A percentile compares a stretch with the other conserved stretches of the same genome.
Conservation (phyloP, 2,329 filamentous ascomycete genomes). For the Aspergillus sp. region DNA sequence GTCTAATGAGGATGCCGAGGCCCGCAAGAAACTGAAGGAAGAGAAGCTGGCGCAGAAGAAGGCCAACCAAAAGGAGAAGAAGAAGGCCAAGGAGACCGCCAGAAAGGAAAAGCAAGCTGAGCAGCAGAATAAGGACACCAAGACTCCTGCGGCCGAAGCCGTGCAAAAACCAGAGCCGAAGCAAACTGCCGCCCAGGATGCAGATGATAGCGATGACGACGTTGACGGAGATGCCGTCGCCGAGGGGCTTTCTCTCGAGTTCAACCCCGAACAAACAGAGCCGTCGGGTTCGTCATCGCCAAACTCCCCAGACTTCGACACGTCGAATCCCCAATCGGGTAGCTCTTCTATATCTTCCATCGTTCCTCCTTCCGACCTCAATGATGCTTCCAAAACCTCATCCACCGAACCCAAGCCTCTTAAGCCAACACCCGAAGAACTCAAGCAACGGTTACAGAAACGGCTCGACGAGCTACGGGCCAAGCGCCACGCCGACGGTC, state of each 20-base stretch:
- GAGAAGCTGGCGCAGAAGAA: conserved; percentile 49
- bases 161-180: conserved; percentile 24
- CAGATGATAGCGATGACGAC: conserved; percentile 26
- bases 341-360: conserved; percentile 71
- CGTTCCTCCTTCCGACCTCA: conserved; percentile 43
- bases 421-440: conserved; percentile 69
- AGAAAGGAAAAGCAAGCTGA: conserved; percentile 38
- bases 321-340: conserved; percentile 49
- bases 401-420: conserved; percentile 56
- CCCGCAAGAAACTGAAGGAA: conserved; percentile 38
- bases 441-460: conserved; percentile 76
- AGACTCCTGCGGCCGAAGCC: conserved; percentile 16
- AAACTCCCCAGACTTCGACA: conserved; percentile 59
- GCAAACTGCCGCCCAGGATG: conserved; percentile 21
- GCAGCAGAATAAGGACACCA: conserved; percentile 25
- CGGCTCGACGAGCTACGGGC: conserved; percentile 83
- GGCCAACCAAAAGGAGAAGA: conserved; percentile 50
- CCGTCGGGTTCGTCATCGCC: conserved; percentile 49
- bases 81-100: conserved; percentile 42
- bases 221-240: conserved; percentile 44
- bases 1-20: conserved; percentile 34
- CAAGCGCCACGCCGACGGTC: conserved; percentile 80
- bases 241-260: conserved; percentile 52
- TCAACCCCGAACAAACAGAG: conserved; percentile 37
- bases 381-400: conserved; percentile 26